Base-by-base conservation (phyloP, 495 filamentous ascomycete species). In the Chaetomidium leptoderma region DNA sequence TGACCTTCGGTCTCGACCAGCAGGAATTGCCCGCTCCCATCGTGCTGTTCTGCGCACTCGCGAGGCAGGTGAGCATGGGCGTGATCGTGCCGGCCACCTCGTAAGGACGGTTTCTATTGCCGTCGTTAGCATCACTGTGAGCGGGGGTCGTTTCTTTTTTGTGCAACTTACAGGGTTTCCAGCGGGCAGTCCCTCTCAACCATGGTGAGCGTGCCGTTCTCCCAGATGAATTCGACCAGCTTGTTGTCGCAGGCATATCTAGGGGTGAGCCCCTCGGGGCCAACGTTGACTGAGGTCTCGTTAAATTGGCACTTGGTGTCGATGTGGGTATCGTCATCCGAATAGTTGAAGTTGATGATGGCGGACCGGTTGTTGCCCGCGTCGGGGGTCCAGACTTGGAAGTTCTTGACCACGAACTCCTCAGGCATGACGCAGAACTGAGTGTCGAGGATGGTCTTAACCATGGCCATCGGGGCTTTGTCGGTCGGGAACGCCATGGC, bases 141-240 rank as follows among this genome's bases (percentile, higher is more conserved):
- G 17, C 17, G 37, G 11, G 21, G 0, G 7, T 1, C 9, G 37
- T 37, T 16, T 4, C 11, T 2, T 11, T 9, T 10, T 3, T 42
- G 11, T 3, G 23, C 11, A 4, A 37, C 53, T 46, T 29, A 61
- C 45, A 27, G 6, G 16, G 30, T 27, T 27, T 27, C 35, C 9
- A 47, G 24, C 6, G 70, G 66, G 30, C 72, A 74, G 4, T 60
- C 62, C 29, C 49, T 56, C 66, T 74, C 72, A 33, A 72, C 60
- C 39, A 74, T 14, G 2, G 59, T 61, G 26, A 74, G 37, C 52
- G 63, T 47, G 63, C 69, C 17, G 63, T 78, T 26, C n/a, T 77
- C 48, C 74, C 77, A 60, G 74, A 83, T 69, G 77, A 83, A 70
- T 57, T 79, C 19, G 72, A 82, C 62, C 64, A 66, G 21, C 13